phyloP scores from a whole-genome alignment of 148 eudicot genomes.

The Dysphania ambrosioides region DNA sequence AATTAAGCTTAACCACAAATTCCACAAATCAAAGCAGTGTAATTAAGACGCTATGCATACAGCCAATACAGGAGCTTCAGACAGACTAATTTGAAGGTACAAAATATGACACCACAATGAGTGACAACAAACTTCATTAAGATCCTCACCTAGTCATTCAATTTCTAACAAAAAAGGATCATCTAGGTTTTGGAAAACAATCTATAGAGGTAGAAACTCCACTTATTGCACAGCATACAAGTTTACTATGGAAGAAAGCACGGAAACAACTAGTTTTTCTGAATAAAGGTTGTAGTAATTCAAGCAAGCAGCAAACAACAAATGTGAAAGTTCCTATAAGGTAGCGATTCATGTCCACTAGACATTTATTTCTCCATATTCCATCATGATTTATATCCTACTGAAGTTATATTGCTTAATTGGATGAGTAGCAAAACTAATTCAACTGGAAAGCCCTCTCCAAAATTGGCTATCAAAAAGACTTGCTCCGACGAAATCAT shows the following conservation, averaged over 20 bases:
- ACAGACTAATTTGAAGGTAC: neutral
- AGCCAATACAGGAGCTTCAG: neutral
- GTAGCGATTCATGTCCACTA: neutral
- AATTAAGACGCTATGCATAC: no score
- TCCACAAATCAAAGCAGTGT: neutral
- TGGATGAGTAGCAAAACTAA: neutral
- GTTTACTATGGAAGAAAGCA: neutral
- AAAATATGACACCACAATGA: neutral
- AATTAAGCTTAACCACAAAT: conserved; percentile 1
- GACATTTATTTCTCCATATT: neutral
- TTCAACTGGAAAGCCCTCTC: neutral
- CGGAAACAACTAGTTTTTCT: neutral
- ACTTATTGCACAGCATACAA: neutral
- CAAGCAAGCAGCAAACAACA: neutral
- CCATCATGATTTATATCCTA: neutral
- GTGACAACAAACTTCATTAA: neutral
- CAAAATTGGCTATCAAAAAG: neutral
- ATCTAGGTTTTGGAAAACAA: neutral
- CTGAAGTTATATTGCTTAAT: neutral
- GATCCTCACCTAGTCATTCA: neutral
- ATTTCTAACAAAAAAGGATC: neutral
- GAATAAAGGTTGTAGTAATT: neutral
- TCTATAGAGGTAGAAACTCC: neutral
- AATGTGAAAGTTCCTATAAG: neutral
- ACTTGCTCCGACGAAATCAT: neutral